Evolutionary conservation across 2,329 filamentous ascomycete species (phyloP), one percentile per base, ranked within the genome.

Genomic region (Paecilomyces sp.): DNA sequence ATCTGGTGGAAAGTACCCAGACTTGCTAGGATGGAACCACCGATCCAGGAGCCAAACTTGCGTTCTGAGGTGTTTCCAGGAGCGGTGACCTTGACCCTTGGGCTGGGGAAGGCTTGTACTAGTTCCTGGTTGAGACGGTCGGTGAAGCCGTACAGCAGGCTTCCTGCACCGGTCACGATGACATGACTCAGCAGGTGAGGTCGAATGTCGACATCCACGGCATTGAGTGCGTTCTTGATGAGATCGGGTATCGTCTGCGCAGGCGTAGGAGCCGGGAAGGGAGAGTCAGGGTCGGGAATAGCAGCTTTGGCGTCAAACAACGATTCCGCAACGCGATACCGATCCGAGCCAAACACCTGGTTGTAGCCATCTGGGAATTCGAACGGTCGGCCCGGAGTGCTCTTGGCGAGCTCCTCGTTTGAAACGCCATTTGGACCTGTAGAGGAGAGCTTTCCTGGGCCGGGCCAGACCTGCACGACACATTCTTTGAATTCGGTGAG

Each of bases 1-100:
- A 99, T 93, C 80, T 99, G 94, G 79, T 99, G 94, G 78, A 99
- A 99, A 13, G 92, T 96, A 9, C 95, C 95, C 77, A 99, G 76
- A 75, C 92, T 97, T 6, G 91, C 92, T 66, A 99, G 80, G 67
- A 99, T 97, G 76, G 92, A 97, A 54, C 94, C 94, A 54, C 95
- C 94, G 66, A 99, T 92, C 93, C 94, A 99, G 56, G 90, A 88
- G 24, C 91, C 92, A 75, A 96, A 97, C 65, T 92, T 89, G 58
- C 95, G 81, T 81, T 99, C 95, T 41, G 88, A 90, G 0, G 90
- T 90, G 68, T 93, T 86, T 18, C 91, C 91, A 0, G 92, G 88
- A 0, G 94, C 91, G 67, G 94, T 89, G 41, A 99, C 86, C 75
- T 94, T 90, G 67, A 97, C 91, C 71, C 91, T 85, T 18, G 91